Evolutionary conservation across 306 rosid species (phyloP).

Genomic region (Spatholobus suberectus): DNA sequence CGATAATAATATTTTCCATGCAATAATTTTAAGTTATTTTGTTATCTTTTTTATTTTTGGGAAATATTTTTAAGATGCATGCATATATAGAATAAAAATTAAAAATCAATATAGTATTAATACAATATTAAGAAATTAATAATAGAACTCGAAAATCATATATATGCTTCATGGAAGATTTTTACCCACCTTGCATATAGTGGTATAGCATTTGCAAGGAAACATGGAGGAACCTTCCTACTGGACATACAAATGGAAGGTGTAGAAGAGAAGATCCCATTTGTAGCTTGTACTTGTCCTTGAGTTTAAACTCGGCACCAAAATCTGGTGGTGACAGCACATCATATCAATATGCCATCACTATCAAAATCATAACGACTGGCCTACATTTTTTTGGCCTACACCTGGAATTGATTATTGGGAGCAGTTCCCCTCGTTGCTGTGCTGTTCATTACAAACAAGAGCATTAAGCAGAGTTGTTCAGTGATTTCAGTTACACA

Average conservation of each 20-base stretch:
- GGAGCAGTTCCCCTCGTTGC: too few relatives aligned
- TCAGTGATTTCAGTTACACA: slow-evolving; percentile 1
- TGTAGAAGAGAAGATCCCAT: slow-evolving; percentile 15
- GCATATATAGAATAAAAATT: too few relatives aligned
- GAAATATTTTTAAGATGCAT: background rate
- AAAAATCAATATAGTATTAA: too few relatives aligned
- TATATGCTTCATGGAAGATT: too few relatives aligned
- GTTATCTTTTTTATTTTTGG: too few relatives aligned
- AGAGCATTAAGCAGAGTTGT: background rate
- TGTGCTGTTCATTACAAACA: slow-evolving; percentile 32
- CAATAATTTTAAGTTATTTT: too few relatives aligned
- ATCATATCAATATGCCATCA: slow-evolving; percentile 36
- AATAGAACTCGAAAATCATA: too few relatives aligned
- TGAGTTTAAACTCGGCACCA: slow-evolving; percentile 14
- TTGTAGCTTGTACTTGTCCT: slow-evolving; percentile 52
- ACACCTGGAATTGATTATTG: slow-evolving; percentile 1
- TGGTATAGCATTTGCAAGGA: slow-evolving; percentile 36
- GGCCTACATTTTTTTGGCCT: slow-evolving; percentile 12
- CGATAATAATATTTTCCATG: too few relatives aligned
- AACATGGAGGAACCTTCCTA: slow-evolving; percentile 63
- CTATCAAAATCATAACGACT: slow-evolving; percentile 47
- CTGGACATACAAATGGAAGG: slow-evolving; percentile 7
- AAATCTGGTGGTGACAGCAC: slow-evolving; percentile 28
- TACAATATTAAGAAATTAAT: too few relatives aligned
- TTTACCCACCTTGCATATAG: background rate